These are phyloP conservation scores for Aspergillus brasiliensis DNA, from an alignment of 2,329 filamentous ascomycete genomes.

Conservation along the genomic window DNA sequence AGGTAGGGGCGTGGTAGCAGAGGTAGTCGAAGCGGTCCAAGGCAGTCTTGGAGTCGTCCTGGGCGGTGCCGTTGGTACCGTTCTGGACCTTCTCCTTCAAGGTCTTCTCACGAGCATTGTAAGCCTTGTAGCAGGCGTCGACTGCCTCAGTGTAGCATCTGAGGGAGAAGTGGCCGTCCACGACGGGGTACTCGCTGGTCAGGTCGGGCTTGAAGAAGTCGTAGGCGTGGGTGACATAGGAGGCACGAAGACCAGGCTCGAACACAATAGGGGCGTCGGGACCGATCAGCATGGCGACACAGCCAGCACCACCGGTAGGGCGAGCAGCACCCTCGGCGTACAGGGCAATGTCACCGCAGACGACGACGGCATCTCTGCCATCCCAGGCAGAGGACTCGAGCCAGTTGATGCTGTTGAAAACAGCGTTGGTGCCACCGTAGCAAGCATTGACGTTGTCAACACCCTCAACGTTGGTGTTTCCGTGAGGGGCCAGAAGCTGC, in stretches of 20 bases:
- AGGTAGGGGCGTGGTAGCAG: constrained; percentile 80
- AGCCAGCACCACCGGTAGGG: constrained; percentile 78
- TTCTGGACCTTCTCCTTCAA: constrained; percentile 52
- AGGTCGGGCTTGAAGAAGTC: constrained; percentile 91
- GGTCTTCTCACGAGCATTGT: constrained; percentile 71
- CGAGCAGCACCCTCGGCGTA: constrained; percentile 82
- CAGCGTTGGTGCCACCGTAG: constrained; percentile 82
- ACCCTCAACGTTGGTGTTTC: constrained; percentile 82
- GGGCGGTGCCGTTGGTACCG: constrained; percentile 50
- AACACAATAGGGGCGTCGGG: constrained; percentile 75
- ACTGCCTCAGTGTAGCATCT: constrained; percentile 81
- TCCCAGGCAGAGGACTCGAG: constrained; percentile 86
- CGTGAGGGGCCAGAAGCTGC: constrained; percentile 72
- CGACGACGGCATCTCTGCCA: constrained; percentile 76
- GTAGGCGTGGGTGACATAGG: constrained; percentile 81
- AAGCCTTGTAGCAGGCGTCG: constrained; percentile 78
- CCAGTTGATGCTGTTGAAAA: constrained; percentile 85
- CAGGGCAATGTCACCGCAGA: constrained; percentile 80
- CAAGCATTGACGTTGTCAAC: constrained; percentile 83
- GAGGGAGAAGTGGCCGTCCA: constrained; percentile 81
- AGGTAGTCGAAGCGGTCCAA: constrained; percentile 84
- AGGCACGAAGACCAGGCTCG: constrained; percentile 77
- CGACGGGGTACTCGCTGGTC: constrained; percentile 82
- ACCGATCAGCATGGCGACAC: constrained; percentile 76
- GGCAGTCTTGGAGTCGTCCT: constrained; percentile 58